Percentiles rank a stretch among this genome's conserved stretches.
phyloP scores from a whole-genome alignment of 306 rosid genomes.

The Pterocarpus santalinus region DNA sequence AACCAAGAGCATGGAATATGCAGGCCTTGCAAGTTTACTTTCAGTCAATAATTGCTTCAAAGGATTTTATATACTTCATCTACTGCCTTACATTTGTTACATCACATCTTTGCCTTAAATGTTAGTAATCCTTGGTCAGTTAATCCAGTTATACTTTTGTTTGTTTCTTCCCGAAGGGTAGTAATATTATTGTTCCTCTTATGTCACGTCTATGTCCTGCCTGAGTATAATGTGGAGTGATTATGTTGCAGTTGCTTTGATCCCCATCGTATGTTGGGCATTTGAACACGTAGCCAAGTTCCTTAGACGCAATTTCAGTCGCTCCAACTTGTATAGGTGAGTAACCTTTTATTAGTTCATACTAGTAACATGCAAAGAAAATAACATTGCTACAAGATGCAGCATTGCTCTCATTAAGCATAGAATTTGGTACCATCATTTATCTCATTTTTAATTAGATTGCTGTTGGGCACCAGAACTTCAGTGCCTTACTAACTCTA shows the following conservation, averaged over 20 bases:
- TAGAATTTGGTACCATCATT: background rate
- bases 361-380: slow-evolving; percentile 13
- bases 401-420: slow-evolving; percentile 12
- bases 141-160: slow-evolving; percentile 27
- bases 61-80: slow-evolving; percentile 87
- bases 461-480: background rate
- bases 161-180: slow-evolving; percentile 4
- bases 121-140: slow-evolving; percentile 57
- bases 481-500: slow-evolving; percentile 17
- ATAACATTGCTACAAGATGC: slow-evolving; percentile 8
- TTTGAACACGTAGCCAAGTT: slow-evolving; percentile 95
- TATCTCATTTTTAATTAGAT: slow-evolving; percentile 18
- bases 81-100: slow-evolving; percentile 83
- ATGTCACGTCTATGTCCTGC: slow-evolving; percentile 10
- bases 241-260: slow-evolving; percentile 84
- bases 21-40: slow-evolving; percentile 92
- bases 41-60: slow-evolving; percentile 72
- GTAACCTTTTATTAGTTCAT: background rate
- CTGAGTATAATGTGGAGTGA: slow-evolving; percentile 41
- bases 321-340: slow-evolving; percentile 93
- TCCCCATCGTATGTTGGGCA: slow-evolving; percentile 86
- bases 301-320: slow-evolving; percentile 87
- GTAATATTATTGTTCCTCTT: slow-evolving; percentile 19
- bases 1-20: slow-evolving; percentile 93
- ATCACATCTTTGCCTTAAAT: slow-evolving; percentile 85